Base-by-base conservation (phyloP, 73 alveolate genomes). In the Halteria grandinella region DNA sequence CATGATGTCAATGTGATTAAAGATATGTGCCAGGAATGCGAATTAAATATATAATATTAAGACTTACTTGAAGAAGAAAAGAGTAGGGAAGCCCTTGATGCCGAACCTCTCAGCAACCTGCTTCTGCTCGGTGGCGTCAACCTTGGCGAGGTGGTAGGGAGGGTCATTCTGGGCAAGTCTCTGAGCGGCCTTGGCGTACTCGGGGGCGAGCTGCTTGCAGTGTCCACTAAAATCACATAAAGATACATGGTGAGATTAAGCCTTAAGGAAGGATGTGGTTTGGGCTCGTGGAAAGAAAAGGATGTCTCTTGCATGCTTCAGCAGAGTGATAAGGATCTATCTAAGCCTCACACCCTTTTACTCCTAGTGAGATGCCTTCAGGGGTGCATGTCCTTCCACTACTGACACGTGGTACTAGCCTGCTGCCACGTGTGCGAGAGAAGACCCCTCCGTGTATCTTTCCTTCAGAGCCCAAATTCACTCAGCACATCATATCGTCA, bases 141-240 rank as follows among this genome's bases (percentile, higher is more conserved):
- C 95, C 88, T 94, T 93, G 41, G 99, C 99, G 8, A 96, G 62
- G 36, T 57, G 59, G 84, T 85, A 77, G 6, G 88, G 75, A 54
- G 93, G 86, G 52, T 76, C 90, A 70, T 89, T 88, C 37, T 83
- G 57, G 51, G 84, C 88, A 23, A 95, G 89, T 29, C 66, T 87
- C 31, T 72, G 85, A 20, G 98, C 98, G 24, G 99, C 99, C 60
- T 93, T 89, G 60, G 93, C 94, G 69, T 89, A 95, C 73, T 94
- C 98, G 41, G 99, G 99, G 70, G 97, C 97, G 59, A 95, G 94
- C 53, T 85, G 84, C 91, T 95, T 95, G 93, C 99, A 95, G 70
- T 95, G 98, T 60, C 92, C 92, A 58, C 84, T 70, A 51, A 40
- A 39, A 40, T n/a, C 27, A 62, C 3, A 41, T 39, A 15, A 39